Percentiles rank a stretch among this genome's conserved stretches.
Conservation (phyloP, 2,329 filamentous ascomycete genomes). For the Aaosphaeria arxii region DNA sequence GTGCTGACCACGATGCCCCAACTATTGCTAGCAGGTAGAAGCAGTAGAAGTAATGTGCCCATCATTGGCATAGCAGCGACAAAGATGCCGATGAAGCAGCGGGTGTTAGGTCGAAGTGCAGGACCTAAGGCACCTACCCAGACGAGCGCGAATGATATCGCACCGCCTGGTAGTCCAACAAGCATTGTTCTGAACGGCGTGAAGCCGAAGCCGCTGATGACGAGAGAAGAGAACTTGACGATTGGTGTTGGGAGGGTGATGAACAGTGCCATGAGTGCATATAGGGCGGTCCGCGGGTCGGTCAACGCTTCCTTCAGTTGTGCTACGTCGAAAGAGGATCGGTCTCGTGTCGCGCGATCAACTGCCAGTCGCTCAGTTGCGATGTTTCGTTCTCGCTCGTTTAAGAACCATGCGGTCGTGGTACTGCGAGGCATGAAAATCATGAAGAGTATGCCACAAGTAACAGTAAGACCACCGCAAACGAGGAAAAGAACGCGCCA, state of each 20-base stretch:
- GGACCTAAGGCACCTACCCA: slow-evolving; percentile 46
- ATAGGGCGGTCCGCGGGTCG: not conserved
- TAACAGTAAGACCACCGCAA: slow-evolving; percentile 47
- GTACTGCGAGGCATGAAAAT: slow-evolving; percentile 33
- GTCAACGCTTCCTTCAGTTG: not conserved
- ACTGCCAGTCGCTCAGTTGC: not conserved
- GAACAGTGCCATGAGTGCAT: not conserved
- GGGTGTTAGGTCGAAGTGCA: slow-evolving; percentile 38
- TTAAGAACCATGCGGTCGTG: slow-evolving; percentile 1
- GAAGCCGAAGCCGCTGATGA: slow-evolving; percentile 33
- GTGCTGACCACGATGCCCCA: slow-evolving; percentile 51
- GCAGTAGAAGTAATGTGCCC: slow-evolving; percentile 45
- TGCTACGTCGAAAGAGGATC: not conserved
- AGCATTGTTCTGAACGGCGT: slow-evolving; percentile 46
- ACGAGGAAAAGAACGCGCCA: slow-evolving; percentile 52
- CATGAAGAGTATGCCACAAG: slow-evolving; percentile 45
- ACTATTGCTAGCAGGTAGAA: slow-evolving; percentile 38
- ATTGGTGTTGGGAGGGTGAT: not conserved
- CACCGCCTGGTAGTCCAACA: slow-evolving; percentile 48
- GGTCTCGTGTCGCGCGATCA: not conserved
- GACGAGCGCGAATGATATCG: slow-evolving; percentile 45
- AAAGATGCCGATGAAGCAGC: slow-evolving; percentile 39
- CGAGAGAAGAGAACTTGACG: slow-evolving; percentile 45
- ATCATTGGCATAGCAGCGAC: slow-evolving; percentile 44
- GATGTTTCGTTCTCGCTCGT: not conserved